Evolutionary conservation across 73 alveolate species (phyloP).

Genomic region (Tetrahymena malaccensis): DNA sequence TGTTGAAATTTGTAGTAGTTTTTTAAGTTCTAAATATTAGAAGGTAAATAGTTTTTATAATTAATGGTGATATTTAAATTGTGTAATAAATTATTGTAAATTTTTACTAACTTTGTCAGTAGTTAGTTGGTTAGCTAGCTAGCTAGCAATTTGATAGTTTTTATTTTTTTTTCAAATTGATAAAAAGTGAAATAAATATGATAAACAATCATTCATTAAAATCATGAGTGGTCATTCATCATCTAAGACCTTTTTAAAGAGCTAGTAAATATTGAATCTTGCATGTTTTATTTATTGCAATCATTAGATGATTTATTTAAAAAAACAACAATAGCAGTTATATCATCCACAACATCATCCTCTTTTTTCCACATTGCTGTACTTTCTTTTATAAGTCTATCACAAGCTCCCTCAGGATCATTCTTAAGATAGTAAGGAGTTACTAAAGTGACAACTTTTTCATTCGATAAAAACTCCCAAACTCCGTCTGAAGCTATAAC

Average conservation of each 20-base stretch:
- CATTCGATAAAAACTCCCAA: constrained; percentile 65
- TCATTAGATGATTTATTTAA: background rate
- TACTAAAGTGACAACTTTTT: constrained; percentile 18
- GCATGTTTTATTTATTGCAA: background rate
- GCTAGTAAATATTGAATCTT: background rate
- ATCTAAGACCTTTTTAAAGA: background rate
- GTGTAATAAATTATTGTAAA: no score
- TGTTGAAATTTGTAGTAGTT: no score
- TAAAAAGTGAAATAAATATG: no score
- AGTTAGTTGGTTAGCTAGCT: no score
- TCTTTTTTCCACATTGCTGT: constrained; percentile 81
- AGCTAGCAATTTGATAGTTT: no score
- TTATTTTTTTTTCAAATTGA: no score
- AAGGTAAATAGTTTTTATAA: no score
- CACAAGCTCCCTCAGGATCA: constrained; percentile 84
- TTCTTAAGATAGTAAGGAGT: constrained; percentile 29
- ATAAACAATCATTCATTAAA: no score
- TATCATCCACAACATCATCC: constrained; percentile 89
- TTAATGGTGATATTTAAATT: no score
- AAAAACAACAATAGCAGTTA: constrained; percentile 77
- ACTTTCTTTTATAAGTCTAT: constrained; percentile 75
- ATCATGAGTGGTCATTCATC: background rate
- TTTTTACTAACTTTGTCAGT: no score
- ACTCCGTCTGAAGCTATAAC: constrained; percentile 91
- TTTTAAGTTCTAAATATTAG: no score